Evolutionary conservation across 2,329 filamentous ascomycete genomes (phyloP).

Genomic region (Colletotrichum sp.): DNA sequence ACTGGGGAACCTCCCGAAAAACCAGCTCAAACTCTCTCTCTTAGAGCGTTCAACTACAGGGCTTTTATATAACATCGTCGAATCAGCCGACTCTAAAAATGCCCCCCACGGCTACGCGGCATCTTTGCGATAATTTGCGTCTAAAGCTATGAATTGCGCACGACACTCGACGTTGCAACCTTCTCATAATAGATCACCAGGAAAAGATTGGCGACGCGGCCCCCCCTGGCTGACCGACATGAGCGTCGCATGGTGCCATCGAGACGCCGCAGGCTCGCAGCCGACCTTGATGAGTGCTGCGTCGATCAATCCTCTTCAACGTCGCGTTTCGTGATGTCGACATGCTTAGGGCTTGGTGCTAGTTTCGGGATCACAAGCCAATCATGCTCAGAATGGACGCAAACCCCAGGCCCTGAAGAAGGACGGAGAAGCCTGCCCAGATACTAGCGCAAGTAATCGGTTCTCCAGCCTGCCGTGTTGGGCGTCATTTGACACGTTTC

Average conservation of each 20-base stretch:
- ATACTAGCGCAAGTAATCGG: background rate
- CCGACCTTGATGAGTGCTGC: constrained; percentile 1
- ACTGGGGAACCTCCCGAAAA: background rate
- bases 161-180: background rate
- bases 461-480: background rate
- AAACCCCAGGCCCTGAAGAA: background rate
- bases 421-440: background rate
- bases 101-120: background rate
- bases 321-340: background rate
- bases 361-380: background rate
- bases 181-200: background rate
- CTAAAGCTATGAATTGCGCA: background rate
- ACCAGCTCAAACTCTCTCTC: constrained; percentile 10
- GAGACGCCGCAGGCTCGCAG: background rate
- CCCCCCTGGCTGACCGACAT: background rate
- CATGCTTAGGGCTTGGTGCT: background rate
- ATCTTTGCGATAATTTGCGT: background rate
- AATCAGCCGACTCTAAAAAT: background rate
- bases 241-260: background rate
- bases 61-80: background rate
- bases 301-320: background rate
- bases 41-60: background rate
- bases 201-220: background rate
- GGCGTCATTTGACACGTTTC: background rate
- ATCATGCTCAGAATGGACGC: background rate